A percentile compares a stretch with the other conserved stretches of the same genome.
phyloP scores from a whole-genome alignment of 768 basidiomycete genomes.

The Russula olivacea region DNA sequence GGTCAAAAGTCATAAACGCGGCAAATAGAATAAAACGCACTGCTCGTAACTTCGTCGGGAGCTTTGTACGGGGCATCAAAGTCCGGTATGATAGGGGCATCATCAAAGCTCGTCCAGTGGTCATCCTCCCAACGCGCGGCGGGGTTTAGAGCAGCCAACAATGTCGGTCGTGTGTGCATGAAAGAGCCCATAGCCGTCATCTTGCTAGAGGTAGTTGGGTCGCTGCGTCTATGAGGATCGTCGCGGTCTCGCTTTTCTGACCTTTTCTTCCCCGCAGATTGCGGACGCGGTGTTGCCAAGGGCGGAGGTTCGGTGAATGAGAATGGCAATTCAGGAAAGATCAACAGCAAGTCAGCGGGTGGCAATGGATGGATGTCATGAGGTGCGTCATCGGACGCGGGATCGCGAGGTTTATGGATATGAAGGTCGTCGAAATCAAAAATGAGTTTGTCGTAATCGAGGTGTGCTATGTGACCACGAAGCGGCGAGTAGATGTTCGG shows the following conservation, averaged over 20 bases:
- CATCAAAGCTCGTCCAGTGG: constrained; percentile 59
- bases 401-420: constrained; percentile 16
- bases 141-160: constrained; percentile 81
- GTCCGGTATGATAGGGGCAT: constrained; percentile 20
- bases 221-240: constrained; percentile 67
- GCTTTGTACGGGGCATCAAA: constrained; percentile 30
- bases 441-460: constrained; percentile 43
- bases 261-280: constrained; percentile 31
- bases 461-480: constrained; percentile 50
- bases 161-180: constrained; percentile 76
- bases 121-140: constrained; percentile 65
- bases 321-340: constrained; percentile 82
- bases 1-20: constrained; percentile 21
- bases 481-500: constrained; percentile 49
- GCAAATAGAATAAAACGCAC: constrained; percentile 19
- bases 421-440: constrained; percentile 48
- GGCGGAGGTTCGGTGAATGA: constrained; percentile 44
- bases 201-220: constrained; percentile 73
- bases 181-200: constrained; percentile 70
- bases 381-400: constrained; percentile 1
- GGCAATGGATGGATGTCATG: constrained; percentile 32
- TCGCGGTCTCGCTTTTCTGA: constrained; percentile 52
- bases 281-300: constrained; percentile 1
- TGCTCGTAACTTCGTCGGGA: constrained; percentile 38
- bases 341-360: constrained; percentile 50